Percentiles rank a stretch among this genome's conserved stretches.
These are phyloP conservation scores for Carpinus fangiana DNA, from an alignment of 306 rosid species.

Conservation along the genomic window DNA sequence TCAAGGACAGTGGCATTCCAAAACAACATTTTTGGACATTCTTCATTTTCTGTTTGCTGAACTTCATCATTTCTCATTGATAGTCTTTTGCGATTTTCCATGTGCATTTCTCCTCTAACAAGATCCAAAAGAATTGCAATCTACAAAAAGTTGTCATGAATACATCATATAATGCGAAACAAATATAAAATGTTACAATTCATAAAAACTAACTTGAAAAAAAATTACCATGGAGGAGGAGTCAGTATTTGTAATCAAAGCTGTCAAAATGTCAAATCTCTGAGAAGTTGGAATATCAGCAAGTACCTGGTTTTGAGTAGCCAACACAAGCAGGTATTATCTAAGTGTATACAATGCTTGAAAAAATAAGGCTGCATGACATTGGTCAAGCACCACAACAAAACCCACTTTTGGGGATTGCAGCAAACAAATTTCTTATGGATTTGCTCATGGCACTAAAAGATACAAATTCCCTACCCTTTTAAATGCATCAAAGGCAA, in stretches of 20 bases:
- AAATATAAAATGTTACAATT: slow-evolving; percentile 2
- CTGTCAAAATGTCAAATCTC: slow-evolving; percentile 67
- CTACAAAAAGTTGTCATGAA: slow-evolving; percentile 40
- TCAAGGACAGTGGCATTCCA: slow-evolving; percentile 69
- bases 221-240: slow-evolving; percentile 83
- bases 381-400: slow-evolving; percentile 13
- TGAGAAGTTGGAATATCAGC: slow-evolving; percentile 67
- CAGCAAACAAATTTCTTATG: slow-evolving; percentile 1
- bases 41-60: slow-evolving; percentile 20
- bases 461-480: slow-evolving; percentile 50
- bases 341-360: slow-evolving; percentile 3
- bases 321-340: slow-evolving; percentile 20
- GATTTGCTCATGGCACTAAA: not conserved
- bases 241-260: slow-evolving; percentile 64
- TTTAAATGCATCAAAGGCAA: slow-evolving; percentile 62
- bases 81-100: slow-evolving; percentile 42
- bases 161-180: slow-evolving; percentile 29
- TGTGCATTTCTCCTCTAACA: slow-evolving; percentile 63
- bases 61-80: slow-evolving; percentile 29
- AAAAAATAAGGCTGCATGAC: not conserved
- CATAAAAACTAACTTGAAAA: slow-evolving; percentile 25
- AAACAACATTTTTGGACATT: slow-evolving; percentile 27
- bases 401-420: slow-evolving; percentile 16
- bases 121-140: slow-evolving; percentile 78
- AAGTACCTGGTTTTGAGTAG: slow-evolving; percentile 57